Evolutionary conservation across 345 rosid genomes (phyloP), one percentile per base, ranked within the genome.

Genomic region (Triadica sebifera): DNA sequence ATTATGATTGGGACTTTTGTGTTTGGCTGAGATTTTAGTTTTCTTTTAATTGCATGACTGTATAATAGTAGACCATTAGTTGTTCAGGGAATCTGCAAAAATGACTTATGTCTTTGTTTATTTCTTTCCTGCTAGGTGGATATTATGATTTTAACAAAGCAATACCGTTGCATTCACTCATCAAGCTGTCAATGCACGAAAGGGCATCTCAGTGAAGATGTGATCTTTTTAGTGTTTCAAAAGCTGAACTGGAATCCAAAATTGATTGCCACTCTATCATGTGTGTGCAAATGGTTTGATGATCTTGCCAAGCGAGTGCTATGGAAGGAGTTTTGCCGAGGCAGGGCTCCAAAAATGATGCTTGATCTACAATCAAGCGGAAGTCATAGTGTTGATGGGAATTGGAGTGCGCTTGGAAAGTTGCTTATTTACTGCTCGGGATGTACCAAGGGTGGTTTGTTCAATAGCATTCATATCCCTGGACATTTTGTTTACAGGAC

Each of bases 351-450:
- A 5, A 93, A 93, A 78, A 91, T 95, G 94, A 91, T 90, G 96
- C 58, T 83, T 73, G 96, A 95, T 75, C 93, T 95, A 34, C 97
- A 91, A 29, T 91, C 98, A 24, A 83, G 96, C 73, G 97, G 98
- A 53, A 93, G 94, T 81, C 98, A 93, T 65, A 91, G 89, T 75
- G 90, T 95, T 70, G 99, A 95, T 83, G 99, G 99, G 69, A 95
- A 88, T 80, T 93, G 99, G 99, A 88, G 99, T 78, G 97, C 98
- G 13, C 92, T 93, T 47, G 99, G 91, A 71, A 95, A 95, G 77
- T 85, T 93, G 80, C 92, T 95, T 79, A 93, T 93, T 55, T 93
- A 89, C 81, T 95, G 98, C 77, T 88, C 97, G 12, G 98, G 99
- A 72, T 85, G 94, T 50, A 87, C 80, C 63, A 85, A 75, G 83